Conservation (phyloP, 371 early-diverging fungal genomes). For the Mortierella sp. region DNA sequence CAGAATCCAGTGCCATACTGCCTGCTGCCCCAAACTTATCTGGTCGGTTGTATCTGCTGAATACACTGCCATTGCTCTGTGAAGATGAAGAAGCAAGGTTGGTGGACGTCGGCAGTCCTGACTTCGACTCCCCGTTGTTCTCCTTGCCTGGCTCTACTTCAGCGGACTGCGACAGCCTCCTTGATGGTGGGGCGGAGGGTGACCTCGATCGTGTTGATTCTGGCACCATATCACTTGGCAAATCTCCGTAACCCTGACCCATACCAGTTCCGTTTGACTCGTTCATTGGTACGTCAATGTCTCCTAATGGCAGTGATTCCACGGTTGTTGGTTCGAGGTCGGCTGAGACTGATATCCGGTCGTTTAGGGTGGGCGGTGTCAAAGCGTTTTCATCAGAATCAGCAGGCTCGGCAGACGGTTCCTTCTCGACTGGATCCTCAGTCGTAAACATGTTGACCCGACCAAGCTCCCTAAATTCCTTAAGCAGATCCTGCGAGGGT, state of each 20-base stretch:
- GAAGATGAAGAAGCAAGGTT: not conserved
- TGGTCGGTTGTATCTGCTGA: not conserved
- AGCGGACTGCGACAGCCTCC: constrained; percentile 13
- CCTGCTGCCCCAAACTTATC: not conserved
- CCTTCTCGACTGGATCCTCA: constrained; percentile 11
- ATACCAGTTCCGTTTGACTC: no score
- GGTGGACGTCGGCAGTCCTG: not conserved
- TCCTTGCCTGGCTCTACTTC: constrained; percentile 30
- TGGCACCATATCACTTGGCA: not conserved
- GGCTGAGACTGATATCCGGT: not conserved
- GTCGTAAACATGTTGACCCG: constrained; percentile 25
- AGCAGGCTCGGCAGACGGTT: constrained; percentile 2
- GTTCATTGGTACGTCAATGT: no score
- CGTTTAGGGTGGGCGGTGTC: not conserved
- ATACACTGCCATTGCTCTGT: not conserved
- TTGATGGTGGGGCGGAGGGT: not conserved
- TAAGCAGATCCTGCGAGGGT: constrained; percentile 37
- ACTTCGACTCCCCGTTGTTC: constrained; percentile 4
- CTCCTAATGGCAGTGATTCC: no score
- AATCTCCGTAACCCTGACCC: not conserved
- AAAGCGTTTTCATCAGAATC: constrained; percentile 10
- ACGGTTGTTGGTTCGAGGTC: no score
- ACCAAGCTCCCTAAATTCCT: constrained; percentile 42
- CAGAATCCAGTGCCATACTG: not conserved
- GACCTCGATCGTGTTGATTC: not conserved